These are phyloP conservation scores for Alternaria sp. DNA, from an alignment of 2,329 filamentous ascomycete genomes.

Conservation along the genomic window DNA sequence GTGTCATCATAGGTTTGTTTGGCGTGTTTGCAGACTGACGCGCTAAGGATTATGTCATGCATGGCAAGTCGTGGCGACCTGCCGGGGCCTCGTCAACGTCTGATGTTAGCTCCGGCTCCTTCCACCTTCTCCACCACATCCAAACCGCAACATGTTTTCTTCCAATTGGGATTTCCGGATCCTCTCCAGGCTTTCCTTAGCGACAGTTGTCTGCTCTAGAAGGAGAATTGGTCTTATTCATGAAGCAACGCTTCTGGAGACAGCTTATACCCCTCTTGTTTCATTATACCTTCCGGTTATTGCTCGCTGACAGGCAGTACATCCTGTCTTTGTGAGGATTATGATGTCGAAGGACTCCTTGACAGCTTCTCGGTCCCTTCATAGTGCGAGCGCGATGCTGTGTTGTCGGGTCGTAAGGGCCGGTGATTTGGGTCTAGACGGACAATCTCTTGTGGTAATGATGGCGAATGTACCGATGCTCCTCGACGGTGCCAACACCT, in stretches of 20 bases:
- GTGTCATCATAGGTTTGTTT: constrained; percentile 39
- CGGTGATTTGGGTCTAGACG: not conserved
- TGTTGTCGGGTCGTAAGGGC: not conserved
- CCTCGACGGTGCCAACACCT: not conserved
- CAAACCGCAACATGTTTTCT: constrained; percentile 4
- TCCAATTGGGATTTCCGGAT: not conserved
- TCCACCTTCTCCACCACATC: constrained; percentile 2
- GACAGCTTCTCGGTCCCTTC: not conserved
- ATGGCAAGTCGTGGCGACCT: constrained; percentile 4
- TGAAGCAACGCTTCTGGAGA: not conserved
- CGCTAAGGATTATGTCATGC: constrained; percentile 12
- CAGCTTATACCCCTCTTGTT: not conserved
- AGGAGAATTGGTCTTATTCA: not conserved
- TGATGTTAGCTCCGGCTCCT: not conserved
- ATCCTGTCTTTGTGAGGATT: not conserved
- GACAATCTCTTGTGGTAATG: not conserved
- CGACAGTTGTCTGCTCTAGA: not conserved
- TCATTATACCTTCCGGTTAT: not conserved
- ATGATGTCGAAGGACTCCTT: not conserved
- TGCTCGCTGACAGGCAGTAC: not conserved
- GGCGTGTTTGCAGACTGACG: constrained; percentile 29
- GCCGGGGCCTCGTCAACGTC: not conserved
- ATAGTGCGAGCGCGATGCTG: not conserved
- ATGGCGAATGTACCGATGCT: not conserved
- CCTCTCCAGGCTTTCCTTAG: not conserved